A percentile compares a stretch with the other conserved stretches of the same genome.
These are phyloP conservation scores for Ophiostoma montium DNA, from an alignment of 2,329 filamentous ascomycete genomes.

Conservation along the genomic window DNA sequence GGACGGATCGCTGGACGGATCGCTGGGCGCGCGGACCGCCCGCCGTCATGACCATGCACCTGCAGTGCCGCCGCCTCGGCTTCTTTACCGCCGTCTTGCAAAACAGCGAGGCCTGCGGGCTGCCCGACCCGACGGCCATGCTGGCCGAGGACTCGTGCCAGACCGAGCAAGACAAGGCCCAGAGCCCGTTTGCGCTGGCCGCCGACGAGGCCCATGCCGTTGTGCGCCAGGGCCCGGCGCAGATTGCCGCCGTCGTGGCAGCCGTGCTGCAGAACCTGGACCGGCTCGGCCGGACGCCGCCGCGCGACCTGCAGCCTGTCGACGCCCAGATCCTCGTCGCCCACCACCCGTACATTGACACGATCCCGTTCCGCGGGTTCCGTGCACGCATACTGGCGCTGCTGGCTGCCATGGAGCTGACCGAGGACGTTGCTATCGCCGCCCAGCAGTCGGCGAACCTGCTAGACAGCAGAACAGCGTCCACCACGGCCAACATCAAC, in stretches of 20 bases:
- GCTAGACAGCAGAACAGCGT: background rate
- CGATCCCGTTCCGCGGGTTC: conserved; percentile 22
- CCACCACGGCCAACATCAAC: background rate
- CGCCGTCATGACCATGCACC: conserved; percentile 4
- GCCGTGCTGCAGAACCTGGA: conserved; percentile 15
- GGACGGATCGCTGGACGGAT: too few species aligned
- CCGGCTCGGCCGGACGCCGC: conserved; percentile 6
- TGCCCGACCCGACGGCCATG: conserved; percentile 16
- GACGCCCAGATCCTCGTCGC: conserved; percentile 21
- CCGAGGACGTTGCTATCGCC: conserved; percentile 3
- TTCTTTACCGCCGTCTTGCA: conserved; percentile 23
- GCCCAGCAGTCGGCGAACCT: background rate
- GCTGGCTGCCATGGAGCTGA: conserved; percentile 10
- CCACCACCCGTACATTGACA: conserved; percentile 24
- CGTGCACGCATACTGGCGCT: conserved; percentile 18
- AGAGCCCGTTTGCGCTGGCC: conserved; percentile 22
- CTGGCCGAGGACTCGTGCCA: conserved; percentile 9
- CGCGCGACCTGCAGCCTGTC: conserved; percentile 20
- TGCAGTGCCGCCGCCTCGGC: conserved; percentile 13
- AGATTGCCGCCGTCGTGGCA: conserved; percentile 14
- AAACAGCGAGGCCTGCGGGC: conserved; percentile 23
- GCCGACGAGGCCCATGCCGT: conserved; percentile 15
- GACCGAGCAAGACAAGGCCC: conserved; percentile 7
- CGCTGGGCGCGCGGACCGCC: too few species aligned
- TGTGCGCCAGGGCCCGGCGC: conserved; percentile 14